These are phyloP conservation scores for Asterella californica DNA, from an alignment of 225 moss, liverwort and hornwort species.

Conservation along the genomic window DNA sequence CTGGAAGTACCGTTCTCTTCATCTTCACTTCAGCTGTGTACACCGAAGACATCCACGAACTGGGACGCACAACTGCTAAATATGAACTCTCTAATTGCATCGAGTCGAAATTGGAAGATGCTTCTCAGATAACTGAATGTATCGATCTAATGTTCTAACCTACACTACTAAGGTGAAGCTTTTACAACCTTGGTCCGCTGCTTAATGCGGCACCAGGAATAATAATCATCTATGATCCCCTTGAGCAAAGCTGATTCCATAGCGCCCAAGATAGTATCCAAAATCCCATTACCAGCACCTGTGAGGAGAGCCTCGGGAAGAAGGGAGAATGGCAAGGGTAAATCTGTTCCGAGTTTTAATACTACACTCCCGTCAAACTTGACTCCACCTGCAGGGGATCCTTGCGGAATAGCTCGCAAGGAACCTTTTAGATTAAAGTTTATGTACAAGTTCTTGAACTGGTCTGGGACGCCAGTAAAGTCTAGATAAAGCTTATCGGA, in stretches of 20 bases:
- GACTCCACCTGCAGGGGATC: slow-evolving; percentile 35
- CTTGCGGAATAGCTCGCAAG: slow-evolving; percentile 17
- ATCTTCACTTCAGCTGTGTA: too few relatives aligned
- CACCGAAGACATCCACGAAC: too few relatives aligned
- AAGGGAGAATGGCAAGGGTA: slow-evolving; percentile 79
- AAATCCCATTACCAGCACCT: slow-evolving; percentile 66
- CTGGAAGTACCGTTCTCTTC: too few relatives aligned
- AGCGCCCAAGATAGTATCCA: slow-evolving; percentile 69
- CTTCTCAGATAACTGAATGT: too few relatives aligned
- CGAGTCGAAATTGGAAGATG: too few relatives aligned
- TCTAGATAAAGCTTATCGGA: slow-evolving; percentile 59
- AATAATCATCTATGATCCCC: slow-evolving; percentile 75
- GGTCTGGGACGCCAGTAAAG: slow-evolving; percentile 63
- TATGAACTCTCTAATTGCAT: too few relatives aligned
- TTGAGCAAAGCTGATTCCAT: slow-evolving; percentile 75
- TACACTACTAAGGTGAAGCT: slow-evolving; percentile 10
- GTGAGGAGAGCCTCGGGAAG: slow-evolving; percentile 58
- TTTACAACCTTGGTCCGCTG: slow-evolving; percentile 9
- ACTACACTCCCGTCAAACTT: slow-evolving; percentile 69
- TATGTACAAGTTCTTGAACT: slow-evolving; percentile 58
- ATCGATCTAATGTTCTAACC: background rate
- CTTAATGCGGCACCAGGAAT: slow-evolving; percentile 55
- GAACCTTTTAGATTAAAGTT: slow-evolving; percentile 44
- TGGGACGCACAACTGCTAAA: too few relatives aligned
- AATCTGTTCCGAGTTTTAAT: slow-evolving; percentile 42